Evolutionary conservation across 2,329 filamentous ascomycete species (phyloP), one percentile per base, ranked within the genome.

Genomic region (Sporothrix humicola): DNA sequence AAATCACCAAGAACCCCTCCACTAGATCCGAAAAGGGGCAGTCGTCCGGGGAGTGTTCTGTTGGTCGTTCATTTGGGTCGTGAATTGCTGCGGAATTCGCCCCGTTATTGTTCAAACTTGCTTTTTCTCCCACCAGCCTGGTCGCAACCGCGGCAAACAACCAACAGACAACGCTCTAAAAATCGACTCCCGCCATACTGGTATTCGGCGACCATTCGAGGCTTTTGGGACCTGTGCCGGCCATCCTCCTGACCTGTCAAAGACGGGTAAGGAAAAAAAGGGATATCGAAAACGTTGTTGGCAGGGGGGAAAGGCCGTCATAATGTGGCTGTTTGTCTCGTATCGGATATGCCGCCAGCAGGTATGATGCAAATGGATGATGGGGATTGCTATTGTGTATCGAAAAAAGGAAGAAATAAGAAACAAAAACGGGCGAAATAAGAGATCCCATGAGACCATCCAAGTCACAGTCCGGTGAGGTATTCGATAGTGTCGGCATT

Each of bases 231-330:
- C 15, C 56, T 59, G 63, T n/a, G 48, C 15, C 31, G 71, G 52
- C 20, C 20, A 44, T 23, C 17, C 23, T 42, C 44, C 52, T 50
- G 7, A 23, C 56, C 8, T 23, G 61, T 20, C n/a, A 63, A 23
- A 44, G 37, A 63, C 37, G 37, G 58, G n/a, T 37, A 48, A 54
- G 72, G 73, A 71, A 69, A 56, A 20, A 56, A 71, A 77, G 73
- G 72, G 73, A 72, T 7, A 37, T 37, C 31, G 31, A 2, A 5
- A 37, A 2, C 31, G 1, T 5, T 37, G 31, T 37, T 37, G 31
- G 31, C 5, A 37, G 7, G 7, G 7, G 7, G 7, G 7, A 37
- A 37, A 37, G 31, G 3, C 31, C 31, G 2, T 59, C 26, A 26
- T 17, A 17, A 31, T 59, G 26, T 37, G 13, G 56, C 17, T 13